These are phyloP conservation scores for Didymella exigua DNA, from an alignment of 2,329 filamentous ascomycete species.

Conservation along the genomic window DNA sequence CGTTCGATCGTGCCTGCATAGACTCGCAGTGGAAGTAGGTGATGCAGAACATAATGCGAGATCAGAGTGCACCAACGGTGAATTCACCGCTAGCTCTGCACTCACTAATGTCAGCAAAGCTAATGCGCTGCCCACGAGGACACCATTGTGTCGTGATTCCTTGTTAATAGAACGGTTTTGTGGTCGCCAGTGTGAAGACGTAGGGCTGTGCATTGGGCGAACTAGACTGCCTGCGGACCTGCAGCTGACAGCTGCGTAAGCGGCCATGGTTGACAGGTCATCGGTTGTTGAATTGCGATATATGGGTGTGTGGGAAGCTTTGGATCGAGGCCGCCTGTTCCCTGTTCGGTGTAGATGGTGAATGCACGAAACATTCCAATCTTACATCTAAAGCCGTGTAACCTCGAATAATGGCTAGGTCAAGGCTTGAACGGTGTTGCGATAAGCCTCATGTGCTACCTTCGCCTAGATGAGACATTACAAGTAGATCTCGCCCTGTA, in stretches of 20 bases:
- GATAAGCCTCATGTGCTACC: slow-evolving; percentile 6
- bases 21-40: slow-evolving; percentile 7
- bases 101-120: slow-evolving; percentile 19
- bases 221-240: slow-evolving; percentile 24
- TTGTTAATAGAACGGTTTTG: slow-evolving; percentile 23
- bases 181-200: background rate
- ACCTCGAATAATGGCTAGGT: background rate
- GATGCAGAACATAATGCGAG: slow-evolving; percentile 15
- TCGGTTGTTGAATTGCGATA: slow-evolving; percentile 1
- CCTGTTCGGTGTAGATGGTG: background rate
- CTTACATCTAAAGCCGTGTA: slow-evolving; percentile 12
- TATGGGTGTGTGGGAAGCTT: background rate
- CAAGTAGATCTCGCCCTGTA: background rate
- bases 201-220: slow-evolving; percentile 20
- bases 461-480: background rate
- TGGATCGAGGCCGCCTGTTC: background rate
- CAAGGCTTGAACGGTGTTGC: background rate
- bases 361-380: background rate
- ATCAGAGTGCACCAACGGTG: slow-evolving; percentile 11
- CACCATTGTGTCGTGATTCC: slow-evolving; percentile 26
- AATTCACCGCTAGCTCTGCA: slow-evolving; percentile 10
- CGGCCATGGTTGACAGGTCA: slow-evolving; percentile 8
- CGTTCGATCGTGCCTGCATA: slow-evolving; percentile 14
- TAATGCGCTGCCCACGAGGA: slow-evolving; percentile 18
- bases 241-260: slow-evolving; percentile 33